A percentile compares a stretch with the other conserved stretches of the same genome.
phyloP scores from a whole-genome alignment of 768 basidiomycete species.

The Podaxis sp. region DNA sequence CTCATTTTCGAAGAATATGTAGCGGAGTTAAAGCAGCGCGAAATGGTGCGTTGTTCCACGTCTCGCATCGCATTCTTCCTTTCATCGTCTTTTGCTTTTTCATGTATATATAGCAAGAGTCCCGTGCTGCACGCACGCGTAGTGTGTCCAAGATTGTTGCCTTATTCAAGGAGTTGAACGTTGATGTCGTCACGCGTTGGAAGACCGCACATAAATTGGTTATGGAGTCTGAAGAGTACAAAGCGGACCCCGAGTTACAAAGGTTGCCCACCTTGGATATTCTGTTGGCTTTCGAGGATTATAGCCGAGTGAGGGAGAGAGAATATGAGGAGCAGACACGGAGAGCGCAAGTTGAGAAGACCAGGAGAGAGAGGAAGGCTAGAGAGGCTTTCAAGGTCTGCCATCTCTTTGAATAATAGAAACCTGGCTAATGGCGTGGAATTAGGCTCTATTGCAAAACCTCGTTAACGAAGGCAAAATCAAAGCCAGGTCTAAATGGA shows the following conservation, averaged over 20 bases:
- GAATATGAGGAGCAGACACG: constrained; percentile 89
- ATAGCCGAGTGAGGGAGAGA: constrained; percentile 82
- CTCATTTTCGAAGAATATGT: constrained; percentile 93
- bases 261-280: constrained; percentile 89
- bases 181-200: constrained; percentile 95
- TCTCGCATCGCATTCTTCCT: background rate
- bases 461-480: constrained; percentile 65
- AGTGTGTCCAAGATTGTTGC: constrained; percentile 80
- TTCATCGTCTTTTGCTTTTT: background rate
- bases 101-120: constrained; percentile 57
- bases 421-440: background rate
- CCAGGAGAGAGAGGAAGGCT: constrained; percentile 81
- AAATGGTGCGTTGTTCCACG: constrained; percentile 62
- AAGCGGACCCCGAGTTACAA: constrained; percentile 68
- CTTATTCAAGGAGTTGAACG: constrained; percentile 81
- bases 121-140: constrained; percentile 67
- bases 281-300: constrained; percentile 90
- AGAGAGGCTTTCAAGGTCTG: constrained; percentile 85
- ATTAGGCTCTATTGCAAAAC: constrained; percentile 65
- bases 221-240: constrained; percentile 75
- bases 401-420: constrained; percentile 13
- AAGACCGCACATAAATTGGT: constrained; percentile 77
- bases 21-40: constrained; percentile 76
- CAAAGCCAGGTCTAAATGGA: constrained; percentile 87
- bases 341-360: constrained; percentile 76